Percentiles rank a stretch among this genome's conserved stretches.
Evolutionary conservation across 306 rosid species (phyloP).

Genomic region (Rosa chinensis): DNA sequence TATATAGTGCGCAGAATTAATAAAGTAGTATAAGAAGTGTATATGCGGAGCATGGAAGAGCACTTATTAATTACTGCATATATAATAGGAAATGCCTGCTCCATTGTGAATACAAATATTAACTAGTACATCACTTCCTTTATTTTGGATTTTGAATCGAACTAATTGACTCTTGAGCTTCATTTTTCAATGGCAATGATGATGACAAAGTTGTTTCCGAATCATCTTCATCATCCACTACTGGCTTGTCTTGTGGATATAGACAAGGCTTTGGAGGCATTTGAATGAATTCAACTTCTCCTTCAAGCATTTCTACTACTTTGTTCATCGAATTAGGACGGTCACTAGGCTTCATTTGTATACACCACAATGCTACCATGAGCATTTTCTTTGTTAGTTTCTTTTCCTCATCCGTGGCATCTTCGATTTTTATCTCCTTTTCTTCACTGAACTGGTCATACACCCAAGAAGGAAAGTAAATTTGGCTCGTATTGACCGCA

Average conservation of each 20-base stretch:
- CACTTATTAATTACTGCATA: too few relatives aligned
- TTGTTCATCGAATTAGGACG: background rate
- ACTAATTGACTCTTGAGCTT: too few relatives aligned
- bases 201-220: background rate
- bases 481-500: background rate
- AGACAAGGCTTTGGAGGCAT: conserved; percentile 5
- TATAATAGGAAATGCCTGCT: too few relatives aligned
- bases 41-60: too few relatives aligned
- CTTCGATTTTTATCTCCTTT: background rate
- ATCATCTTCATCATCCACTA: too few relatives aligned
- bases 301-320: conserved; percentile 7
- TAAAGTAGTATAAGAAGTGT: too few relatives aligned
- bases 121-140: too few relatives aligned
- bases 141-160: too few relatives aligned
- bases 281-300: background rate
- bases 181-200: too few relatives aligned
- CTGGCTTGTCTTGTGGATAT: background rate
- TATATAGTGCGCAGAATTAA: too few relatives aligned
- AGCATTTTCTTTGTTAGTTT: conserved; percentile 1
- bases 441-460: background rate
- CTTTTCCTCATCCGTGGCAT: background rate
- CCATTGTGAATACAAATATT: too few relatives aligned
- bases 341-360: conserved; percentile 5
- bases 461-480: background rate
- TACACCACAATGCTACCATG: background rate